phyloP scores from a whole-genome alignment of 2,329 filamentous ascomycete genomes.

The Whalleya microplaca region DNA sequence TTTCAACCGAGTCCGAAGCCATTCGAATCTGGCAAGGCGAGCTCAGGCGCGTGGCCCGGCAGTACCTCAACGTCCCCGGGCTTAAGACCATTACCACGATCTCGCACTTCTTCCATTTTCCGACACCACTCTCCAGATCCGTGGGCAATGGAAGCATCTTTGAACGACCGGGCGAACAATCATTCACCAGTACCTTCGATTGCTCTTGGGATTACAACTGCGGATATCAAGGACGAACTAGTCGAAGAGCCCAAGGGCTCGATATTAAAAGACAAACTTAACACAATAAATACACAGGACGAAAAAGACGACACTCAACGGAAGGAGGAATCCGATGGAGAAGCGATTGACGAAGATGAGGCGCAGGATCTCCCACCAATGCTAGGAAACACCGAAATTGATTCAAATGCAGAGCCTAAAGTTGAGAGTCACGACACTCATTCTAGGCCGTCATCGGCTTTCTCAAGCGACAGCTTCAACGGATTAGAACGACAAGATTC shows the following conservation, averaged over 20 bases:
- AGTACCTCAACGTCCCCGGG: slow-evolving; percentile 43
- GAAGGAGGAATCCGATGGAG: background rate
- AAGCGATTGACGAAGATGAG: background rate
- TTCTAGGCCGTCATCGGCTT: slow-evolving; percentile 35
- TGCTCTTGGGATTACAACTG: slow-evolving; percentile 1
- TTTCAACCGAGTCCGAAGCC: slow-evolving; percentile 38
- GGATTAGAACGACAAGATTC: slow-evolving; percentile 43
- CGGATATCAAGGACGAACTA: slow-evolving; percentile 4
- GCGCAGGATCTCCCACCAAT: slow-evolving; percentile 1
- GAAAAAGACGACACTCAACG: background rate
- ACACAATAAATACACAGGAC: background rate
- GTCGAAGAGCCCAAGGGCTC: background rate
- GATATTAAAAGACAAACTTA: slow-evolving; percentile 1
- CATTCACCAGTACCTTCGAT: slow-evolving; percentile 10
- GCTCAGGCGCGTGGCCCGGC: slow-evolving; percentile 46
- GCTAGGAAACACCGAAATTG: background rate
- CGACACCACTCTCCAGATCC: slow-evolving; percentile 47
- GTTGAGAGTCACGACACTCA: slow-evolving; percentile 22
- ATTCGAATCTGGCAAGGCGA: slow-evolving; percentile 39
- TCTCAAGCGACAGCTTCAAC: slow-evolving; percentile 35
- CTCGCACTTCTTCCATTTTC: slow-evolving; percentile 37
- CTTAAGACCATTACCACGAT: slow-evolving; percentile 36
- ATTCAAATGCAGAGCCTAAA: slow-evolving; percentile 9
- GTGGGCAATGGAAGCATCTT: slow-evolving; percentile 43
- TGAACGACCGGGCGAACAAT: slow-evolving; percentile 23